Evolutionary conservation across 139 green algal genomes (phyloP).

Genomic region (Tetraselmis chui): DNA sequence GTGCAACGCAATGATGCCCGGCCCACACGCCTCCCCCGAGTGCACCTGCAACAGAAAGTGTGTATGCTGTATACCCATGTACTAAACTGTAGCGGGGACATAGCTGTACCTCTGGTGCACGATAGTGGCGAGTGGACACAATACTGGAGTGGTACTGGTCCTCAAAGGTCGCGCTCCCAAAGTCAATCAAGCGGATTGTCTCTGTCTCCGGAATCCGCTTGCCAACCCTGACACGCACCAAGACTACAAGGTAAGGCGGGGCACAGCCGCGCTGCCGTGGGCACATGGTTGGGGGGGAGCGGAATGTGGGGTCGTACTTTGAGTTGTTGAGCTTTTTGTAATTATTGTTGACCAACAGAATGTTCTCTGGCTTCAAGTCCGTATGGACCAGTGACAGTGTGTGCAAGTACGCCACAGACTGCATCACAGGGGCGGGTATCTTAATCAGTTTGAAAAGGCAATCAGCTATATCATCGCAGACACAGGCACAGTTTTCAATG

Average conservation of each 20-base stretch:
- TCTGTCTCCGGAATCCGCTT: slow-evolving; percentile 51
- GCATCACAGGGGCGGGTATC: not conserved
- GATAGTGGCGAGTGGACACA: slow-evolving; percentile 91
- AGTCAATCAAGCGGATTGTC: slow-evolving; percentile 89
- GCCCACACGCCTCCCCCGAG: too few relatives aligned
- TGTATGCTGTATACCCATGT: too few relatives aligned
- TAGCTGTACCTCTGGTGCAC: slow-evolving; percentile 79
- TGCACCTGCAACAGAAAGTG: too few relatives aligned
- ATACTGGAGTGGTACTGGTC: slow-evolving; percentile 81
- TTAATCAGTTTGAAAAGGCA: too few relatives aligned
- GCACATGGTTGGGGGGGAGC: not conserved
- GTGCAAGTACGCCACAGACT: slow-evolving; percentile 80
- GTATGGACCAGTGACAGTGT: slow-evolving; percentile 88
- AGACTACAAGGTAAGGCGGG: not conserved
- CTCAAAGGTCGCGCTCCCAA: slow-evolving; percentile 92
- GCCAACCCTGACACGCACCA: slow-evolving; percentile 16
- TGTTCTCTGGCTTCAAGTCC: slow-evolving; percentile 99
- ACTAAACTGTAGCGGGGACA: too few relatives aligned
- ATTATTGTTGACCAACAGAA: slow-evolving; percentile 65
- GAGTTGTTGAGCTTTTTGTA: slow-evolving; percentile 30
- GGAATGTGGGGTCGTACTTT: slow-evolving; percentile 1
- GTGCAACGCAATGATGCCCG: too few relatives aligned
- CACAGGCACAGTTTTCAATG: not conserved
- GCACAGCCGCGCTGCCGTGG: not conserved
- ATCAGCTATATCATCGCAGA: too few relatives aligned